Percentiles rank a stretch among this genome's conserved stretches.
These are phyloP conservation scores for Avena atlantica DNA, from an alignment of 176 grass and related monocot genomes.

Conservation along the genomic window DNA sequence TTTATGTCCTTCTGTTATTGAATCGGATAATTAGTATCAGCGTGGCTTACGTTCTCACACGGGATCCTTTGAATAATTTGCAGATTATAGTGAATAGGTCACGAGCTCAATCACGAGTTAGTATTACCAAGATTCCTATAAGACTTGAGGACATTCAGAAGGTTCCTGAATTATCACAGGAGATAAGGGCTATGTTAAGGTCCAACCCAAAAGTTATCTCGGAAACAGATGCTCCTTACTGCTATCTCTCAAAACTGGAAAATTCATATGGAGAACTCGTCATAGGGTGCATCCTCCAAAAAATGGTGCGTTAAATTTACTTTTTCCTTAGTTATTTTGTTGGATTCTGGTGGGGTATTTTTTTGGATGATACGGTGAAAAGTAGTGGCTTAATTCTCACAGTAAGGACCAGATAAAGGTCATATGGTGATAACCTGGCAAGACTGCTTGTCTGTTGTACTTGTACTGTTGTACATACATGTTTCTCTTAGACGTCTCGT, in stretches of 20 bases:
- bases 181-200: slow-evolving; percentile 69
- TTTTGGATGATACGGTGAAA: background rate
- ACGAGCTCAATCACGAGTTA: slow-evolving; percentile 66
- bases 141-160: slow-evolving; percentile 81
- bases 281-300: slow-evolving; percentile 79
- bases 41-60: slow-evolving; percentile 31
- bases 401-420: background rate
- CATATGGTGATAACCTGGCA: slow-evolving; percentile 27
- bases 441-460: background rate
- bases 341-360: slow-evolving; percentile 1
- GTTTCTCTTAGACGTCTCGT: background rate
- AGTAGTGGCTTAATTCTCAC: slow-evolving; percentile 22
- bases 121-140: slow-evolving; percentile 76
- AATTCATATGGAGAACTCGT: slow-evolving; percentile 79
- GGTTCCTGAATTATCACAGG: slow-evolving; percentile 66
- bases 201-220: slow-evolving; percentile 70
- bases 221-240: slow-evolving; percentile 77
- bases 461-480: background rate
- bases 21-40: background rate
- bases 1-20: slow-evolving; percentile 1
- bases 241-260: slow-evolving; percentile 82
- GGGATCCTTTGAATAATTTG: slow-evolving; percentile 49
- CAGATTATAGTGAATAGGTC: slow-evolving; percentile 97
- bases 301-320: slow-evolving; percentile 64
- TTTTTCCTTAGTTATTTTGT: slow-evolving; percentile 19